Conservation (phyloP, 495 filamentous ascomycete genomes). For the Penicillium malachiteum region DNA sequence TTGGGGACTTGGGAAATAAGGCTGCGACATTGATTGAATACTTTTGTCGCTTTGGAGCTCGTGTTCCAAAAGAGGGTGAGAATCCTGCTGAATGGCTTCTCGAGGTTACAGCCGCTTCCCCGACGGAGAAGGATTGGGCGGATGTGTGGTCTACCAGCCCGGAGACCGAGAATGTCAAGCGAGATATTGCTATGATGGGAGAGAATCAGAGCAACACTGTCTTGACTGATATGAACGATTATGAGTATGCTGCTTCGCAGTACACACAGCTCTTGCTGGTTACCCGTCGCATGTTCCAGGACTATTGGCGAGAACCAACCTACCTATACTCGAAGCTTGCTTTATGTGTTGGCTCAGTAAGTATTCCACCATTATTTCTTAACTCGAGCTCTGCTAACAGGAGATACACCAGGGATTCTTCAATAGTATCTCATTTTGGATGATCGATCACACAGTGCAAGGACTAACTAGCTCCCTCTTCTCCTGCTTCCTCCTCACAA, state of each 20-base stretch:
- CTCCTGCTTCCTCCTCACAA: conserved; percentile 8
- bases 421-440: conserved; percentile 25
- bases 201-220: background rate
- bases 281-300: conserved; percentile 1
- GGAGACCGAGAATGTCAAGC: background rate
- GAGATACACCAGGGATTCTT: background rate
- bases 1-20: conserved; percentile 52
- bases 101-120: background rate
- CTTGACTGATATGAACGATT: background rate
- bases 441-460: conserved; percentile 9
- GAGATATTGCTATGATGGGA: background rate
- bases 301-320: conserved; percentile 10
- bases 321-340: background rate
- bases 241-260: conserved; percentile 7
- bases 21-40: conserved; percentile 45
- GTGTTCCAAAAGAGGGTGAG: background rate
- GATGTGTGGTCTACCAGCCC: background rate
- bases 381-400: background rate
- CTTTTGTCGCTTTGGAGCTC: conserved; percentile 46
- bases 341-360: background rate
- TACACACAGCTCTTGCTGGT: conserved; percentile 5
- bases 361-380: too few species aligned
- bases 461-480: conserved; percentile 15
- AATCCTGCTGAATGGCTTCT: background rate
- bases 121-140: background rate